A percentile compares a stretch with the other conserved stretches of the same genome.
Conservation (phyloP, 1,139 yeast species). For the Yamadazyma atmosphaerica region DNA sequence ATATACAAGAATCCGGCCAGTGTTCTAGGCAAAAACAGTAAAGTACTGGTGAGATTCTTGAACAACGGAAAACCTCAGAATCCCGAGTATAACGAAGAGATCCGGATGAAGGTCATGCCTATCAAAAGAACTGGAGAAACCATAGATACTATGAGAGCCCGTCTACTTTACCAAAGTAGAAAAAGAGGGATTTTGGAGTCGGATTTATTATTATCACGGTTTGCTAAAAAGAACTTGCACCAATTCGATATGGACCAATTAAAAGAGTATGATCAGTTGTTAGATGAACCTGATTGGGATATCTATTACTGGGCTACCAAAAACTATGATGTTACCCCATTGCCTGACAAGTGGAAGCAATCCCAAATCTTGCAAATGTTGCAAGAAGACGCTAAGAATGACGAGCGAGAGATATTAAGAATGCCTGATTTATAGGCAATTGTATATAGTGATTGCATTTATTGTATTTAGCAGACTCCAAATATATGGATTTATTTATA, state of each 20-base stretch:
- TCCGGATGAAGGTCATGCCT: conserved; percentile 66
- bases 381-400: conserved; percentile 74
- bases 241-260: conserved; percentile 64
- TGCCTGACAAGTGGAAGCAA: conserved; percentile 82
- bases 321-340: conserved; percentile 74
- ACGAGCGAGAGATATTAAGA: conserved; percentile 69
- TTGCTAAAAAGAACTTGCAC: conserved; percentile 73
- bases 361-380: conserved; percentile 63
- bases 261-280: conserved; percentile 78
- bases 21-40: too few species aligned
- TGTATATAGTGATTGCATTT: conserved; percentile 4
- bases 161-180: conserved; percentile 87
- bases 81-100: conserved; percentile 35
- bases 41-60: conserved; percentile 18
- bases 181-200: conserved; percentile 96
- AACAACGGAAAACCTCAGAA: conserved; percentile 49
- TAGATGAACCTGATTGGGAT: conserved; percentile 98
- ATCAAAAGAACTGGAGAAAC: conserved; percentile 73
- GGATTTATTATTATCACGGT: conserved; percentile 79
- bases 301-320: conserved; percentile 96
- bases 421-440: conserved; percentile 64
- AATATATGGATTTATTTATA: background rate
- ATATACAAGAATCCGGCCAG: too few species aligned
- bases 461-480: background rate
- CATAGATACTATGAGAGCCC: conserved; percentile 76